Base-by-base conservation (phyloP, 148 eudicot species). In the Rhododendron henanense region DNA sequence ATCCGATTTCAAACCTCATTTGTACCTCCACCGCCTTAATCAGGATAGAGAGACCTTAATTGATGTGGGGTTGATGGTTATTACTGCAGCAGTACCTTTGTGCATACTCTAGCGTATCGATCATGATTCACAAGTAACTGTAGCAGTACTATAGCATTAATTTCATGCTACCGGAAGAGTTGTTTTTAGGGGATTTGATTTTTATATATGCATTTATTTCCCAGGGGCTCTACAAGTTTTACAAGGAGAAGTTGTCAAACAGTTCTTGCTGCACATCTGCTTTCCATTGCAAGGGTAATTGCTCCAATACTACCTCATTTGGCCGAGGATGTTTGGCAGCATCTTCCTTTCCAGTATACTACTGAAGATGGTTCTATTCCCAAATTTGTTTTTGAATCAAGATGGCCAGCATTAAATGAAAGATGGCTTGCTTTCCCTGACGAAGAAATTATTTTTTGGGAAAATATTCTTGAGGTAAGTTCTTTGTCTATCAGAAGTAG, bases 231-330 rank as follows among this genome's bases (percentile, higher is more conserved):
- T 41, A 45, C 86, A 57, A 97, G 98, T 90, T 92, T 87, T 79
- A 95, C 96, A 4, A 93, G 99, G 89, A 90, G 90, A 89, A 95
- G 99, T 89, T 97, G 99, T 86, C 99, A 97, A 85, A 97, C 98
- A 85, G 98, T 97, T 84, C 95, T 97, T 86, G 94, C 95, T 81
- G 98, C 94, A 51, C 99, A 97, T 86, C 90, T 95, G 78, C 93
- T 95, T 83, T 92, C 98, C 75, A 87, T 95, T 65, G 91, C 86
- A 55, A 92, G 90, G 87, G 89, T 95, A 31, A 91, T 95, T 88
- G 96, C 99, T 86, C 99, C 99, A 69, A 97, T 97, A 83, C 87
- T 97, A 89, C 99, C 99, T 79, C 99, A 97, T 92, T 89, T 97
- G 89, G 94, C 99, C 6, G 99, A 97, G 89, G 99, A 97, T 90